A percentile compares a stretch with the other conserved stretches of the same genome.
These are phyloP conservation scores for Calonectria henricotiae DNA, from an alignment of 2,329 filamentous ascomycete genomes.

Conservation along the genomic window DNA sequence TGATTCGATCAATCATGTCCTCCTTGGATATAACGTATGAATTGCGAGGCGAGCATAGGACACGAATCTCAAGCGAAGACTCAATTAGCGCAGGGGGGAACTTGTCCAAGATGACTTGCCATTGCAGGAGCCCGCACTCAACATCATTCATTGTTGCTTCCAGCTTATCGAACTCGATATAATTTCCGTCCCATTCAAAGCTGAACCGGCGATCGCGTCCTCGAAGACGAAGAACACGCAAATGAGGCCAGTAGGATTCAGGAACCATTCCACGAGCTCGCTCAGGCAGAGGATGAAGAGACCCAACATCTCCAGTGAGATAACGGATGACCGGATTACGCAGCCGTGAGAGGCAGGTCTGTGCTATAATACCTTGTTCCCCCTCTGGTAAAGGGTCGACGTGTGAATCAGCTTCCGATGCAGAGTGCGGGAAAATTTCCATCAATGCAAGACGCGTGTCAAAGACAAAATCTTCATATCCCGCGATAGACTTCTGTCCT, in stretches of 20 bases:
- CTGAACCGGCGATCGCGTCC: slow-evolving; percentile 63
- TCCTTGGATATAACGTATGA: slow-evolving; percentile 28
- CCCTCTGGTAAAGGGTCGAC: slow-evolving; percentile 52
- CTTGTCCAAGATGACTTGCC: slow-evolving; percentile 60
- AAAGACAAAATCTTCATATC: slow-evolving; percentile 58
- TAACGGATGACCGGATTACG: slow-evolving; percentile 65
- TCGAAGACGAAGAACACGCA: slow-evolving; percentile 58
- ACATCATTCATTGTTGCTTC: slow-evolving; percentile 46
- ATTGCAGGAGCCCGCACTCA: slow-evolving; percentile 58
- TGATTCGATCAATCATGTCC: slow-evolving; percentile 45
- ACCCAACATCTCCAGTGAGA: slow-evolving; percentile 62
- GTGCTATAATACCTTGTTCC: slow-evolving; percentile 59
- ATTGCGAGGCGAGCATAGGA: slow-evolving; percentile 47
- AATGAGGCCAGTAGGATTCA: slow-evolving; percentile 45
- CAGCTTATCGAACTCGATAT: slow-evolving; percentile 59
- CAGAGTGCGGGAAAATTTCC: slow-evolving; percentile 57
- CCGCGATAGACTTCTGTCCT: slow-evolving; percentile 13
- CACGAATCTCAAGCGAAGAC: slow-evolving; percentile 47
- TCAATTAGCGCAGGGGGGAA: slow-evolving; percentile 49
- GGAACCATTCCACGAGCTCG: slow-evolving; percentile 40
- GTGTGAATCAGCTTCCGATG: slow-evolving; percentile 18
- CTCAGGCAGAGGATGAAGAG: slow-evolving; percentile 57
- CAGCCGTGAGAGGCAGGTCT: slow-evolving; percentile 61
- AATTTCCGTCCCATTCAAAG: slow-evolving; percentile 61
- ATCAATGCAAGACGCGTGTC: slow-evolving; percentile 58